Conservation (phyloP, 2,329 filamentous ascomycete species). For the Verticillium albo-atrum region DNA sequence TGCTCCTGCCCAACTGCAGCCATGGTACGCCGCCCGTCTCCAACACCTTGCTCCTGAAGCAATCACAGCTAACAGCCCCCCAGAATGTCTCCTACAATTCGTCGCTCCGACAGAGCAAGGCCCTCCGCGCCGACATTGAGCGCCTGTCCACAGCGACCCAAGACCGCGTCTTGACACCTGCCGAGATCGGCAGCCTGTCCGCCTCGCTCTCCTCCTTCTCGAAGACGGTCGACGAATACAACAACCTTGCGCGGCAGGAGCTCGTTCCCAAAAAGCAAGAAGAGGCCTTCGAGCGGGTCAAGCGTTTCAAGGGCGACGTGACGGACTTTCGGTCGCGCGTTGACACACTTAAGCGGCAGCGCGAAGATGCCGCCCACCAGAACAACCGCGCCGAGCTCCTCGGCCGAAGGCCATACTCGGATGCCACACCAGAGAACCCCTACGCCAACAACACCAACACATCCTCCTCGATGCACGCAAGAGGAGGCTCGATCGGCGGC, state of each 20-base stretch:
- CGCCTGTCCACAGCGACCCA: conserved; percentile 57
- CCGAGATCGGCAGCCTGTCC: conserved; percentile 63
- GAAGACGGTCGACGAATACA: conserved; percentile 90
- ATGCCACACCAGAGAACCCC: conserved; percentile 80
- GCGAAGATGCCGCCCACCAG: conserved; percentile 67
- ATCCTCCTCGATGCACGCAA: conserved; percentile 30
- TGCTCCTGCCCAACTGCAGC: background rate
- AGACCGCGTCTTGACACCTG: conserved; percentile 56
- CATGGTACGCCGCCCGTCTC: background rate
- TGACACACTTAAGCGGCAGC: conserved; percentile 69
- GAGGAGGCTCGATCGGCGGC: conserved; percentile 33
- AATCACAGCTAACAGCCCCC: background rate
- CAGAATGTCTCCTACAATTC: conserved; percentile 85
- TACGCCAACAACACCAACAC: conserved; percentile 58
- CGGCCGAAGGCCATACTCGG: conserved; percentile 78
- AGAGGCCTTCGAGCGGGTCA: conserved; percentile 80
- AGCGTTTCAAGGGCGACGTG: conserved; percentile 80
- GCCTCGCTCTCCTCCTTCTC: conserved; percentile 75
- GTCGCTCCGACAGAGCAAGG: conserved; percentile 77
- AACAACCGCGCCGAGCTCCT: conserved; percentile 75
- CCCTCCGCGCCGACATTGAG: conserved; percentile 72
- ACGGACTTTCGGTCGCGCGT: conserved; percentile 75
- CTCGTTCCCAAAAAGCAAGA: conserved; percentile 87
- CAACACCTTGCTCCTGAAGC: no score
- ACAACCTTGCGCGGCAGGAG: conserved; percentile 78